Percentiles rank a stretch among this genome's conserved stretches.
Conservation (phyloP, 139 green algal species). For the Ostreobium quekettii region DNA sequence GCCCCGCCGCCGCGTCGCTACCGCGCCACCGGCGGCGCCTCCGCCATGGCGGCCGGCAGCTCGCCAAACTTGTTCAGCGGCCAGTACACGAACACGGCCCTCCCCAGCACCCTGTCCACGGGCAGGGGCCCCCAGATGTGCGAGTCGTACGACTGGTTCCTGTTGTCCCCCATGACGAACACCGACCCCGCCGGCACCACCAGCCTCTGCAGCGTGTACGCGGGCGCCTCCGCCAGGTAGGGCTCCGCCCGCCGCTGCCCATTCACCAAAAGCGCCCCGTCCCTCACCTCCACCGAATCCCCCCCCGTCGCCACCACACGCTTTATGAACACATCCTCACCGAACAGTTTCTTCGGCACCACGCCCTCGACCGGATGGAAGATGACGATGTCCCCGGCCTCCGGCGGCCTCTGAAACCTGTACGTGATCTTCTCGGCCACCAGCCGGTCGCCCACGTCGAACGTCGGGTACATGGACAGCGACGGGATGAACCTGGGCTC, state of each 20-base stretch:
- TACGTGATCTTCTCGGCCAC: conserved; percentile 97
- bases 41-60: too few relatives aligned
- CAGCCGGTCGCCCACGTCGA: conserved; percentile 92
- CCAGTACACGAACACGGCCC: conserved; percentile 90
- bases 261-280: conserved; percentile 81
- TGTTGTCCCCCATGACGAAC: conserved; percentile 98
- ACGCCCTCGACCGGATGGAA: conserved; percentile 70
- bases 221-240: conserved; percentile 74
- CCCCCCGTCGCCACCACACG: conserved; percentile 81
- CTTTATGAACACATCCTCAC: conserved; percentile 95
- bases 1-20: too few relatives aligned
- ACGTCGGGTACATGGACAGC: conserved; percentile 95
- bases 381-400: conserved; percentile 85
- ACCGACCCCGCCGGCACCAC: conserved; percentile 70
- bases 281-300: conserved; percentile 78
- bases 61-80: conserved; percentile 60
- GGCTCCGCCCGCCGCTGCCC: conserved; percentile 59
- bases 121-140: conserved; percentile 95
- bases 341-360: conserved; percentile 36
- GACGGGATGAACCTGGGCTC: conserved; percentile 97
- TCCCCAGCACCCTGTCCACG: conserved; percentile 72
- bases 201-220: conserved; percentile 55
- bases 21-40: too few relatives aligned
- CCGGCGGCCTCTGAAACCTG: conserved; percentile 53
- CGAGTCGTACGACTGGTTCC: conserved; percentile 98